Percentiles rank a stretch among this genome's conserved stretches.
Evolutionary conservation across 2,329 filamentous ascomycete genomes (phyloP).

Genomic region (Pyrenophora seminiperda): DNA sequence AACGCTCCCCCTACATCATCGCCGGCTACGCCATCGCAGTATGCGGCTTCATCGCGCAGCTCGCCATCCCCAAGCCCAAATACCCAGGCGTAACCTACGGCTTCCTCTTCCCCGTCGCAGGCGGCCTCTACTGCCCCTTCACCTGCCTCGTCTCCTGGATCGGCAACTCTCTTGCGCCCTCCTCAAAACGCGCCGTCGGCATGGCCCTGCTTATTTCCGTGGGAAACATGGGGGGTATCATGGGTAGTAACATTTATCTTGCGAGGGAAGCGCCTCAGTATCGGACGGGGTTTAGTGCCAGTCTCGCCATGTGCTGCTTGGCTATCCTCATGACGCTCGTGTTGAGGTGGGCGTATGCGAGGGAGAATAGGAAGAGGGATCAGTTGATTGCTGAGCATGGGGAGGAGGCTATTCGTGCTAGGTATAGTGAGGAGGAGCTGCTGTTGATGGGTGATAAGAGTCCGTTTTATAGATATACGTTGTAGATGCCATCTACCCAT

Average conservation of each 20-base stretch:
- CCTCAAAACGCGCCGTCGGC: constrained; percentile 51
- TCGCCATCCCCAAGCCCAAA: constrained; percentile 49
- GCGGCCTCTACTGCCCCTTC: constrained; percentile 45
- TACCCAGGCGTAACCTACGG: constrained; percentile 55
- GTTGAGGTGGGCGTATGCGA: constrained; percentile 51
- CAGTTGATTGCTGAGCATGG: constrained; percentile 33
- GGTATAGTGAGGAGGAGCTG: constrained; percentile 49
- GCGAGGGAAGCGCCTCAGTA: constrained; percentile 56
- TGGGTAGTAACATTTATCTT: constrained; percentile 58
- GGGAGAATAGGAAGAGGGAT: constrained; percentile 40
- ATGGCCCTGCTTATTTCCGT: constrained; percentile 56
- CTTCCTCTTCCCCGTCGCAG: constrained; percentile 48
- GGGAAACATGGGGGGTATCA: constrained; percentile 54
- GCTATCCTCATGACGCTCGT: constrained; percentile 54
- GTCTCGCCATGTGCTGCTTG: constrained; percentile 53
- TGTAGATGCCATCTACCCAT: constrained; percentile 3
- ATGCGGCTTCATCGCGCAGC: constrained; percentile 62
- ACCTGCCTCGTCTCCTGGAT: constrained; percentile 46
- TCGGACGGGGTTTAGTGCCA: constrained; percentile 56
- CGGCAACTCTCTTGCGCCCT: constrained; percentile 42
- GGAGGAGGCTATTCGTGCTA: constrained; percentile 43
- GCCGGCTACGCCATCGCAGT: constrained; percentile 56
- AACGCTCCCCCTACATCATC: constrained; percentile 62
- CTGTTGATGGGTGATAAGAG: constrained; percentile 51
- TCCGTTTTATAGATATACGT: constrained; percentile 50